These are phyloP conservation scores for Musa beccarii DNA, from an alignment of 176 grass and related monocot species.

Conservation along the genomic window DNA sequence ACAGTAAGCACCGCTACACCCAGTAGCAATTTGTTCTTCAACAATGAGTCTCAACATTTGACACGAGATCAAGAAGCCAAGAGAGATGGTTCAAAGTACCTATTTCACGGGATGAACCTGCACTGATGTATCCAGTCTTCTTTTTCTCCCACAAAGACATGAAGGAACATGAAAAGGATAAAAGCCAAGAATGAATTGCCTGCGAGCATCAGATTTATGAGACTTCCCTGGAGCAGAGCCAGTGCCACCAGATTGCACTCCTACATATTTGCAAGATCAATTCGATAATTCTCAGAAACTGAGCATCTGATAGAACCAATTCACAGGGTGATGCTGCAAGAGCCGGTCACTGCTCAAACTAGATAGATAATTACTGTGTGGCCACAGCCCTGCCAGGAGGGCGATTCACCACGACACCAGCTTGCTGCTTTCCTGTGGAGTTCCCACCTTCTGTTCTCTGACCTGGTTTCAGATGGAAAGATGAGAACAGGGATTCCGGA, in stretches of 20 bases:
- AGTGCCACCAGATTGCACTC: background rate
- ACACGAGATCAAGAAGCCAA: background rate
- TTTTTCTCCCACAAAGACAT: background rate
- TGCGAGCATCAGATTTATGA: background rate
- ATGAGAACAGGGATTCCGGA: background rate
- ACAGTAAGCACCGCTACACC: background rate
- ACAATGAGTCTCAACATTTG: background rate
- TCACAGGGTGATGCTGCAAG: background rate
- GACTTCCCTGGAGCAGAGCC: background rate
- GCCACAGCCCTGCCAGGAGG: background rate
- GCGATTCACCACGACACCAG: background rate
- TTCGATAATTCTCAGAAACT: background rate
- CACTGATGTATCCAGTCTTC: background rate
- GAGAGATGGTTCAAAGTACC: background rate
- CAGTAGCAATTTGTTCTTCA: background rate
- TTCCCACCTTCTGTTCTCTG: background rate
- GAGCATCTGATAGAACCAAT: background rate
- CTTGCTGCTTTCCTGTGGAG: background rate
- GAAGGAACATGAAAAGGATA: background rate
- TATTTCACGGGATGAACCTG: background rate
- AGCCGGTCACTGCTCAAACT: background rate
- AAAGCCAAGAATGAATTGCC: constrained; percentile 19
- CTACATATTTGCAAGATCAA: background rate
- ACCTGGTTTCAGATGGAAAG: background rate
- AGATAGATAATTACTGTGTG: background rate